A percentile compares a stretch with the other conserved stretches of the same genome.
phyloP scores from a whole-genome alignment of 192 early-diverging fungal species.

The Rhizophagus clarus region DNA sequence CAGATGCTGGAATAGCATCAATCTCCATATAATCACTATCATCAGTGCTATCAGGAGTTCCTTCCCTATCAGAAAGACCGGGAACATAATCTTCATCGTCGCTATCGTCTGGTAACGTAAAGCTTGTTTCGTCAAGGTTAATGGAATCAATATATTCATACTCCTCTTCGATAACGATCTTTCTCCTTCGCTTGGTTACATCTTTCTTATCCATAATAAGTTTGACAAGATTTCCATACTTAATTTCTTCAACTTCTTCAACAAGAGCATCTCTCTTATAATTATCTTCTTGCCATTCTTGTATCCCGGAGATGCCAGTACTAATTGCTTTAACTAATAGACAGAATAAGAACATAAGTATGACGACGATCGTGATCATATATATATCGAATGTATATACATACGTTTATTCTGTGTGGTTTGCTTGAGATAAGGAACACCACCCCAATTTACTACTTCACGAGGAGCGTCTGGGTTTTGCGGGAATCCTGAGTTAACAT shows the following conservation, averaged over 20 bases:
- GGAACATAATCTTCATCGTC: not conserved
- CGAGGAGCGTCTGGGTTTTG: not conserved
- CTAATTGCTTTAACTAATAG: not conserved
- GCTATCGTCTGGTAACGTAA: not conserved
- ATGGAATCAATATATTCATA: not conserved
- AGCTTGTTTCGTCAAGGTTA: not conserved
- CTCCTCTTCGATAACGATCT: not conserved
- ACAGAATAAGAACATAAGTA: not conserved
- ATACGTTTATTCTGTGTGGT: not conserved
- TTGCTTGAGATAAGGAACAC: not conserved
- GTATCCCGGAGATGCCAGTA: not conserved
- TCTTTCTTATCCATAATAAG: not conserved
- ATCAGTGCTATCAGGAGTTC: not conserved
- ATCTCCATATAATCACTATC: not conserved
- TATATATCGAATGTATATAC: not conserved
- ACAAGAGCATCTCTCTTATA: not conserved
- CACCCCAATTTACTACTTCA: slow-evolving; percentile 1
- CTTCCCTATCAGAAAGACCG: not conserved
- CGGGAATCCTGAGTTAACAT: not conserved
- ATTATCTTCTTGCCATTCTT: not conserved
- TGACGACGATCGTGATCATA: not conserved
- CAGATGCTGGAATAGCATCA: not conserved
- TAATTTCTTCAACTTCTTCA: not conserved
- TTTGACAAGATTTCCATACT: not conserved
- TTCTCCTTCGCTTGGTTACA: not conserved